Base-by-base conservation (phyloP, 2,329 filamentous ascomycete species). In the Leptodontidium sp. region DNA sequence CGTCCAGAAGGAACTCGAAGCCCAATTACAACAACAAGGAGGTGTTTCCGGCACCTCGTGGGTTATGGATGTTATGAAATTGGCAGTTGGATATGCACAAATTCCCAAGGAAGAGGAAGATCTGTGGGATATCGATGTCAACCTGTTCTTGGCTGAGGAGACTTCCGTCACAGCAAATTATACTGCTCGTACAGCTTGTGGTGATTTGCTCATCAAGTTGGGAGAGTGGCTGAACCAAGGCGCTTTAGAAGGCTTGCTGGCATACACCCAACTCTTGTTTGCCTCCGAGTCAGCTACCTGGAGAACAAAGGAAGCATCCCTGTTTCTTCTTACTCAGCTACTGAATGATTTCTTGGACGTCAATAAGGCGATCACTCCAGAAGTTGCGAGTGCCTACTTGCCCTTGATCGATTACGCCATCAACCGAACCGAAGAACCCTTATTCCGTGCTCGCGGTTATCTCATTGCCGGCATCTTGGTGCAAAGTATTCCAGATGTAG, bases 81-180 rank as follows among this genome's bases (percentile, higher is more conserved):
- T 98, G 72, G 88, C 94, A 11, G 89, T 94, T 24, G 89, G 90
- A 1, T 98, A 97, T 80, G 91, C 94, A 14, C 93, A 95, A 73
- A 97, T 99, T 75, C 94, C 92, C 1, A 90, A 89, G 35, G 96
- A 99, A 79, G 96, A 98, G 77, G 93, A 98, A 81, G 93, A 93
- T 8, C 82, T 99, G 11, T 99, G 96, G 96, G 93, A 98, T 75
- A 93, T 98, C 71, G 96, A 99, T 79, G 92, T 97, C 74, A 98
- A 97, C 68, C 87, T 99, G 1, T 99, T 97, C 80, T 85, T 99
- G 58, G 95, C 94, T 0, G 96, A 99, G 80, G 95, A 98, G 81
- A 95, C 93, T 1, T 95, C 94, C 1, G 92, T 98, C 21, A 97
- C 94, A 14, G 93, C 94, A 40, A 98, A 98, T 80, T 99, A 98